Evolutionary conservation across 805 yeast species (phyloP), one percentile per base, ranked within the genome.

Genomic region (Maudiozyma bulderi): DNA sequence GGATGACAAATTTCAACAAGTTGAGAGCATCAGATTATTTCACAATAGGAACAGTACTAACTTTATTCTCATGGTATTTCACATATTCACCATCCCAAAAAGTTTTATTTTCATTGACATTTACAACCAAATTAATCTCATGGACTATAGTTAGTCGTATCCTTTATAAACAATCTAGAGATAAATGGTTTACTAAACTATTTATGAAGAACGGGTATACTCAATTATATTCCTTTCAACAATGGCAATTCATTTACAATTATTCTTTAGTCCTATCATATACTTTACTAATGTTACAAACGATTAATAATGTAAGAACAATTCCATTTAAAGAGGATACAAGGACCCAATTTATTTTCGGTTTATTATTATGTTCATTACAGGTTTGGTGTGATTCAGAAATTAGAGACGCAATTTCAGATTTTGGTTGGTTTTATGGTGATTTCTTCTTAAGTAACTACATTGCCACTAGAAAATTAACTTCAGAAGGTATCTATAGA

Each of bases 351-450:
- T 54, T 76, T n/a, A 81, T 83, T 47, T 58, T 82, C 44, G 91
- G 91, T 9, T 52, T 67, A 0, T 62, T 78, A 50, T 69, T 84
- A 35, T 69, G 82, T 13, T 55, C 73, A 7, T 70, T 86, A 31
- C 95, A 86, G 57, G 61, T 75, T 14, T 80, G 87, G 84, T 82
- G 87, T 35, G 80, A 84, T 55, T 57, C 73, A 28, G 84, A 87
- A 32, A 84, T 85, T 37, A 74, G 80, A 54, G 77, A 78, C 42
- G 80, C 85, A 45, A 79, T 86, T 54, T 91, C 91, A 2, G 84
- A 83, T 52, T 84, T 82, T 65, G 93, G 95, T n/a, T 86, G 93
- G 93, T 86, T 85, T 58, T 86, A 82, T 63, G 95, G 95, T 50
- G 95, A 86, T 64, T 86, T 86, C 66, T 86, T 85, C 65, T 68